A percentile compares a stretch with the other conserved stretches of the same genome.
phyloP scores from a whole-genome alignment of 164 flowering plant genomes.

The Tetracentron sinense region DNA sequence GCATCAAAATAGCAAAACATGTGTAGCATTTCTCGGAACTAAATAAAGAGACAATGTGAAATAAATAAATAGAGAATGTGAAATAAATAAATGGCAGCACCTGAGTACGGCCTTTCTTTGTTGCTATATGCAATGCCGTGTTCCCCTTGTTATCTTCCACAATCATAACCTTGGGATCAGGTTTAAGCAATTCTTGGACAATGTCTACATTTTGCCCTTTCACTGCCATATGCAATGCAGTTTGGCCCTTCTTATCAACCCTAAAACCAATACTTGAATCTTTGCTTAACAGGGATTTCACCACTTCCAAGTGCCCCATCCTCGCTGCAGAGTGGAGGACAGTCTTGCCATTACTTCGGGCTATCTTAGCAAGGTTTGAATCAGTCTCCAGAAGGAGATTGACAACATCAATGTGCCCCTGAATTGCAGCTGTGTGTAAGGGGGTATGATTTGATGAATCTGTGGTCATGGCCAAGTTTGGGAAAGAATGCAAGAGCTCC shows the following conservation, averaged over 20 bases:
- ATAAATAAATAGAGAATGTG: background rate
- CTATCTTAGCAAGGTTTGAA: slow-evolving; percentile 73
- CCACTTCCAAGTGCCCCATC: slow-evolving; percentile 86
- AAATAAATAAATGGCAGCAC: slow-evolving; percentile 27
- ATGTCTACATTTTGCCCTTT: slow-evolving; percentile 71
- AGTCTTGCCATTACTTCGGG: slow-evolving; percentile 80
- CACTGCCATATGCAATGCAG: too few relatives aligned
- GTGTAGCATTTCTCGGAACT: background rate
- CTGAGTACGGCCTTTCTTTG: slow-evolving; percentile 67
- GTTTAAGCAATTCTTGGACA: slow-evolving; percentile 67
- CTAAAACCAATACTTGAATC: slow-evolving; percentile 64
- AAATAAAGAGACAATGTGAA: too few relatives aligned
- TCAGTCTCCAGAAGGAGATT: slow-evolving; percentile 78
- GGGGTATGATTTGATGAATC: slow-evolving; percentile 84
- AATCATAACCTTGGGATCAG: slow-evolving; percentile 56
- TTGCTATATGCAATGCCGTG: slow-evolving; percentile 79
- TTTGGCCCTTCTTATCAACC: slow-evolving; percentile 85
- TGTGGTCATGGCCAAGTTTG: slow-evolving; percentile 82
- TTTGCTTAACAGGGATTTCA: slow-evolving; percentile 59
- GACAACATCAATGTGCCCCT: slow-evolving; percentile 75
- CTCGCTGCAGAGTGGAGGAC: slow-evolving; percentile 88
- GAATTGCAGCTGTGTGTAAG: slow-evolving; percentile 85
- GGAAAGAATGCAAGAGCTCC: slow-evolving; percentile 54
- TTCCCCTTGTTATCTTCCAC: slow-evolving; percentile 84
- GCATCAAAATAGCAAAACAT: background rate